phyloP scores from a whole-genome alignment of 1,139 yeast genomes.

The Hansenula lynferdii region DNA sequence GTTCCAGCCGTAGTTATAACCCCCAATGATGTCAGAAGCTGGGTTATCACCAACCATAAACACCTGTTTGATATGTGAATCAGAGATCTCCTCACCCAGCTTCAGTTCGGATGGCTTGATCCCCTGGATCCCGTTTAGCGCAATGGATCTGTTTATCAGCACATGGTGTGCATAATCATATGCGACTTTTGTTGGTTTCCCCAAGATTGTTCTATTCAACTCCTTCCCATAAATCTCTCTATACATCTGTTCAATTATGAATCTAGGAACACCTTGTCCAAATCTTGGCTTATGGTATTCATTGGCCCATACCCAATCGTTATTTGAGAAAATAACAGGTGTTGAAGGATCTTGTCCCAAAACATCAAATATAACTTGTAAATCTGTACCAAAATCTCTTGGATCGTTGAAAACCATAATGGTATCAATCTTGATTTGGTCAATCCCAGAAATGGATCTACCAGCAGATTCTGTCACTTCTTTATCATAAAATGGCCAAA shows the following conservation, averaged over 20 bases:
- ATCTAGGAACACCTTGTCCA: slow-evolving; percentile 89
- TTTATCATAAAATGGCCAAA: slow-evolving; percentile 70
- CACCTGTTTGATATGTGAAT: slow-evolving; percentile 34
- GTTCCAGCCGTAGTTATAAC: slow-evolving; percentile 83
- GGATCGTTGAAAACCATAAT: slow-evolving; percentile 88
- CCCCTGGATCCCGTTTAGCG: slow-evolving; percentile 24
- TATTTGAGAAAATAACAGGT: slow-evolving; percentile 82
- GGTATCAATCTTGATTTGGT: slow-evolving; percentile 59
- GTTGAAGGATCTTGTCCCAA: slow-evolving; percentile 57
- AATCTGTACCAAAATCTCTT: slow-evolving; percentile 82
- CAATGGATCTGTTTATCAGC: slow-evolving; percentile 53
- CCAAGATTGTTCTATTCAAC: slow-evolving; percentile 60
- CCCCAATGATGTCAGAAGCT: slow-evolving; percentile 87
- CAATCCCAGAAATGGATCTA: slow-evolving; percentile 24
- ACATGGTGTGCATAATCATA: slow-evolving; percentile 82
- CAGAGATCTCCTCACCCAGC: slow-evolving; percentile 16
- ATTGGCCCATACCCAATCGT: slow-evolving; percentile 90
- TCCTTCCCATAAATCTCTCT: slow-evolving; percentile 42
- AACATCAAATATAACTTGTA: slow-evolving; percentile 73
- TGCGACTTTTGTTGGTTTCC: slow-evolving; percentile 79
- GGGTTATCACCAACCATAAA: slow-evolving; percentile 98
- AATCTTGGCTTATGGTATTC: slow-evolving; percentile 75
- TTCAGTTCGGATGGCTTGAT: slow-evolving; percentile 14
- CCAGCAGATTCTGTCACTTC: slow-evolving; percentile 45
- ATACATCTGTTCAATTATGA: slow-evolving; percentile 60